Conservation (phyloP, 1,139 yeast species). For the Eremothecium gossypii region DNA sequence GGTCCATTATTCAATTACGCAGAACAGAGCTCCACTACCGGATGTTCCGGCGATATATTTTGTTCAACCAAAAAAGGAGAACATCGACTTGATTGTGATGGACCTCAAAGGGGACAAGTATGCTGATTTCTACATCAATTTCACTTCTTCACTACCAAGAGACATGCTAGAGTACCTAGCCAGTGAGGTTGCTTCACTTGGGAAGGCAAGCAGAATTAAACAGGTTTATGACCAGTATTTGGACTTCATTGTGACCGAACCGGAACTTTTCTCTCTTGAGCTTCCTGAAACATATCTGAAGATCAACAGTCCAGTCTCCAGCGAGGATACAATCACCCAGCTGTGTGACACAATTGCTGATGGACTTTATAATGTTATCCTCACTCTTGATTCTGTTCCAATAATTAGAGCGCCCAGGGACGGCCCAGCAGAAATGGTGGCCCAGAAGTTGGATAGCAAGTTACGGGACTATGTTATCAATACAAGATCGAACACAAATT, state of each 20-base stretch:
- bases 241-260: conserved; percentile 87
- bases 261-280: conserved; percentile 77
- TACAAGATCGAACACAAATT: conserved; percentile 35
- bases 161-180: conserved; percentile 84
- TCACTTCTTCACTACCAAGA: conserved; percentile 70
- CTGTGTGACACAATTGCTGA: conserved; percentile 63
- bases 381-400: conserved; percentile 75
- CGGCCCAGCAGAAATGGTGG: conserved; percentile 92
- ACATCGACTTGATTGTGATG: conserved; percentile 54
- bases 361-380: conserved; percentile 70
- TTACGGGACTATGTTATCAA: conserved; percentile 78
- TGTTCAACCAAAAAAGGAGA: conserved; percentile 76
- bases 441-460: conserved; percentile 73
- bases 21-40: conserved; percentile 68
- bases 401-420: conserved; percentile 84
- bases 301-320: conserved; percentile 60
- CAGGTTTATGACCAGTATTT: conserved; percentile 92
- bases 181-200: conserved; percentile 62
- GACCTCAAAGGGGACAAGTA: conserved; percentile 71
- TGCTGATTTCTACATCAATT: conserved; percentile 72
- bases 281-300: conserved; percentile 53
- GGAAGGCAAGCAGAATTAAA: conserved; percentile 59
- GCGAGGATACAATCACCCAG: conserved; percentile 64
- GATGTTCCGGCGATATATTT: conserved; percentile 94
- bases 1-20: conserved; percentile 64